Evolutionary conservation across 352 stramenopile species (phyloP).

Genomic region (Pythium biforme): DNA sequence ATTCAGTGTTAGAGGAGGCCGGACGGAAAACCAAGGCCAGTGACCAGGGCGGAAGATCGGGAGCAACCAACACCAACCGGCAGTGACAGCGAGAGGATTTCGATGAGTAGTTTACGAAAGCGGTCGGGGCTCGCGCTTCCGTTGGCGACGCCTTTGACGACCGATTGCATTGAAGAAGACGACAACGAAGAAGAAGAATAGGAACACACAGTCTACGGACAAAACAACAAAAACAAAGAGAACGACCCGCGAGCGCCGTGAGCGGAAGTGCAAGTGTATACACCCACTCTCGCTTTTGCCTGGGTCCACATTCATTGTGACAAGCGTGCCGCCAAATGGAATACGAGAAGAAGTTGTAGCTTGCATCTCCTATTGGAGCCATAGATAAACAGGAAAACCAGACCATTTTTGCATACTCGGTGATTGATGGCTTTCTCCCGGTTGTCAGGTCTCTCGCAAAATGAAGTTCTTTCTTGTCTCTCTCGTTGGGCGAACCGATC

Average conservation of each 20-base stretch:
- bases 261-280: too few relatives aligned
- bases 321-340: too few relatives aligned
- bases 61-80: too few relatives aligned
- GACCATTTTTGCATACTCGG: too few relatives aligned
- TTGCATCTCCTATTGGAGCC: too few relatives aligned
- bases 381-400: too few relatives aligned
- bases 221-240: neutral
- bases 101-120: neutral
- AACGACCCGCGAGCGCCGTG: neutral
- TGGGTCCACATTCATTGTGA: too few relatives aligned
- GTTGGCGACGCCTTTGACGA: neutral
- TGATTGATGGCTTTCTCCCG: too few relatives aligned
- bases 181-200: neutral
- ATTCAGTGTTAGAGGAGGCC: constrained; percentile 27
- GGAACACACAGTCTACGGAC: neutral
- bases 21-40: neutral
- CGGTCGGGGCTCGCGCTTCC: neutral
- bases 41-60: neutral
- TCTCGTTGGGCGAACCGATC: neutral
- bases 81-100: neutral
- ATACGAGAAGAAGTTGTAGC: too few relatives aligned
- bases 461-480: too few relatives aligned
- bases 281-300: too few relatives aligned
- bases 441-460: too few relatives aligned
- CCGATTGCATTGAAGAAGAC: constrained; percentile 13